Base-by-base conservation (phyloP, 768 basidiomycete genomes). In the Chalciporus chontae region DNA sequence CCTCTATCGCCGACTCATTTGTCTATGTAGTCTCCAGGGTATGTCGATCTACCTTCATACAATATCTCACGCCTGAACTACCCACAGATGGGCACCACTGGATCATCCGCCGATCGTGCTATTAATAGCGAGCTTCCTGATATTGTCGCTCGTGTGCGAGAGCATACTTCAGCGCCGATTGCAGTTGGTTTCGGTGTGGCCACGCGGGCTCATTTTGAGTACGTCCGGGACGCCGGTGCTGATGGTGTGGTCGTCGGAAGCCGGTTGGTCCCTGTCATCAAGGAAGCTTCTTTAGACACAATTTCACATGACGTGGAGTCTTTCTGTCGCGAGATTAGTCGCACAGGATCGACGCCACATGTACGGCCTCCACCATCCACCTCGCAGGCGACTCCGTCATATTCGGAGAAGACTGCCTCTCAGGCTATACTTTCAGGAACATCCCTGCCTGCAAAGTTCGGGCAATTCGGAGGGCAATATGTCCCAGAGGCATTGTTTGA, bases 21-120 rank as follows among this genome's bases (percentile, higher is more conserved):
- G 92, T 99, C 55, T 99, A 99, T 66, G 84, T 99, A 41, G 94
- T 97, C n/a, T 96, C 94, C 42, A 95, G 92, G 76, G 93, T 89
- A 59, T 34, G 70, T 56, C 19, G 15, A 24, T 43, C 23, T 43
- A 18, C 18, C 27, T 54, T 38, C 19, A n/a, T 42, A 18, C 27
- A 31, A 23, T 8, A 8, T 21, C 23, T 23, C 19, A n/a, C 36
- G 19, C 42, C 43, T 57, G 31, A 62, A 24, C 32, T 45, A 45
- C 50, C 15, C 49, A 70, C 48, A 87, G 91, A 99, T 99, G 96
- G 96, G 96, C 13, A 96, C 92, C 2, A 99, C 96, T 2, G 96
- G 96, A 26, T 96, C 95, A 8, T 89, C 90, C 2, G 84, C 80
- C 39, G 71, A 78, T 37, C 80, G 81, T 11, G 74, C 71, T 0